Conservation (phyloP, 306 rosid genomes). For the Glycyrrhiza uralensis region DNA sequence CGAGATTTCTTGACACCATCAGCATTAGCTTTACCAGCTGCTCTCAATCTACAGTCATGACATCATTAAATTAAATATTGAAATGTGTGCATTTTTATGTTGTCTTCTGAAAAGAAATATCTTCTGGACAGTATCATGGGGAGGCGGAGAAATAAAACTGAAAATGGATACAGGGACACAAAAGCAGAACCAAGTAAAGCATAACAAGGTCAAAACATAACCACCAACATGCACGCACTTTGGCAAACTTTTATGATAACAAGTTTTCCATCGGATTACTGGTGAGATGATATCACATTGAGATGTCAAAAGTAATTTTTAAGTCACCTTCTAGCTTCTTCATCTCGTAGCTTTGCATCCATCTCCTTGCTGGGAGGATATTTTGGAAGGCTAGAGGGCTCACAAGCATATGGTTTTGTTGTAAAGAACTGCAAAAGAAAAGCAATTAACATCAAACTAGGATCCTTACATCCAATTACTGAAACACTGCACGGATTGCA, state of each 20-base stretch:
- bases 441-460: constrained; percentile 14
- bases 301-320: constrained; percentile 21
- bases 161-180: not conserved
- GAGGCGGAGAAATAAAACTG: not conserved
- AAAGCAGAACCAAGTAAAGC: not conserved
- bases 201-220: not conserved
- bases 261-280: not conserved
- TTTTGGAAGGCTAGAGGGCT: constrained; percentile 96
- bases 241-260: not conserved
- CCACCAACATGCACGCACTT: not conserved
- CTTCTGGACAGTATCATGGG: not conserved
- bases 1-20: constrained; percentile 82
- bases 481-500: not conserved
- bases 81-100: not conserved
- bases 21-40: constrained; percentile 77
- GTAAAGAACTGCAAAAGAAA: constrained; percentile 77
- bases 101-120: not conserved
- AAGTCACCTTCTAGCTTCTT: constrained; percentile 93
- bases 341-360: constrained; percentile 97
- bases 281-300: not conserved
- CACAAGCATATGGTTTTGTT: constrained; percentile 92
- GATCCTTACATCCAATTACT: not conserved
- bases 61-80: constrained; percentile 26
- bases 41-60: constrained; percentile 71
- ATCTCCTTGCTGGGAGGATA: constrained; percentile 99